A percentile compares a stretch with the other conserved stretches of the same genome.
Evolutionary conservation across 2,329 filamentous ascomycete genomes (phyloP).

Genomic region (Plenodomus lindquistii): DNA sequence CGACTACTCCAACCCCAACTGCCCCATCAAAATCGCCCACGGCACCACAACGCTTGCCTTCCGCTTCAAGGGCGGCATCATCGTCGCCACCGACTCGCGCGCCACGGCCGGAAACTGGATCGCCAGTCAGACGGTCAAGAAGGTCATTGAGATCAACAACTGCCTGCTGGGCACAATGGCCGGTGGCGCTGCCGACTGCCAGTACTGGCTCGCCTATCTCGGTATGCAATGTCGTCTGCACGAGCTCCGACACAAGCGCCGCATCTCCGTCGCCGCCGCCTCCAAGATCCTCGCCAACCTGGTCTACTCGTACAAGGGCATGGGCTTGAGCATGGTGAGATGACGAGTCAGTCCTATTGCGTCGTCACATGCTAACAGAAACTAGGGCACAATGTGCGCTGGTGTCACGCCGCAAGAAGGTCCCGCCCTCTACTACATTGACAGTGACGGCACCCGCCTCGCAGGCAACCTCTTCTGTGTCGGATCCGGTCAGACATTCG

Average conservation of each 20-base stretch:
- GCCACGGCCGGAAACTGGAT: conserved; percentile 99
- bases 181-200: conserved; percentile 96
- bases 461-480: conserved; percentile 97
- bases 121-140: conserved; percentile 99
- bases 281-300: conserved; percentile 99
- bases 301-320: conserved; percentile 98
- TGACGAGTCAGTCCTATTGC: background rate
- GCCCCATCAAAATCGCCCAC: conserved; percentile 99
- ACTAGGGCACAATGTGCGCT: conserved; percentile 89
- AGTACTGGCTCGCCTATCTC: conserved; percentile 99
- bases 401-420: conserved; percentile 95
- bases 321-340: conserved; percentile 86
- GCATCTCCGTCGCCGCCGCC: conserved; percentile 95
- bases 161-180: conserved; percentile 96
- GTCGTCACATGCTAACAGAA: conserved; percentile 10
- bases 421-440: conserved; percentile 97
- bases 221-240: conserved; percentile 99
- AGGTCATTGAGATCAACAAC: conserved; percentile 98
- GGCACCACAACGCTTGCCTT: conserved; percentile 98
- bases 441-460: conserved; percentile 92
- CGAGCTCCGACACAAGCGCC: conserved; percentile 98
- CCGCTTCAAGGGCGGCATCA: conserved; percentile 97
- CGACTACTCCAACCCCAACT: conserved; percentile 94
- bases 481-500: conserved; percentile 96
- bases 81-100: conserved; percentile 96